Percentiles rank a stretch among this genome's conserved stretches.
These are phyloP conservation scores for Aphanomyces stellatus DNA, from an alignment of 352 stramenopile species.

Conservation along the genomic window DNA sequence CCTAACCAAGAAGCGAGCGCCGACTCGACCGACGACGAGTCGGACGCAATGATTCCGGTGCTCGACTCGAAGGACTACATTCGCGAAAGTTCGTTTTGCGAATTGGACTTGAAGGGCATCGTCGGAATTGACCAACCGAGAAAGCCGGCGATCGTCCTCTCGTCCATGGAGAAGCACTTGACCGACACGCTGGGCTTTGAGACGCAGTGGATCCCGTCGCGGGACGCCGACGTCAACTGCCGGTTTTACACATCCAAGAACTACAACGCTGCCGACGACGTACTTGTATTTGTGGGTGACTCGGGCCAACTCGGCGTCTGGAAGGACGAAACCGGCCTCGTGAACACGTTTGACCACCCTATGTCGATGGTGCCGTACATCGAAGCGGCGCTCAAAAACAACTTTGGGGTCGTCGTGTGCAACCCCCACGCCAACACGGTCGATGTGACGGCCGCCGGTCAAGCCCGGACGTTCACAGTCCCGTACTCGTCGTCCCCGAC, in stretches of 20 bases:
- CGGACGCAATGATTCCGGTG: neutral
- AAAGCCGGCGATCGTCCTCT: neutral
- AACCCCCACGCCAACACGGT: conserved; percentile 18
- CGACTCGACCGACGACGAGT: conserved; percentile 7
- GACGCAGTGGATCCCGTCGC: conserved; percentile 11
- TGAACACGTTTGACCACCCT: neutral
- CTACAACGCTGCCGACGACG: neutral
- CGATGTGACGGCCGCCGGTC: neutral
- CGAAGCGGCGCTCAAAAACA: conserved; percentile 3
- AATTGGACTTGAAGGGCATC: conserved; percentile 14
- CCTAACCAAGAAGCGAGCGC: neutral
- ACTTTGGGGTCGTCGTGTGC: conserved; percentile 19
- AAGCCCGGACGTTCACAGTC: neutral
- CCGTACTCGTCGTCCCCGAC: conserved; percentile 7
- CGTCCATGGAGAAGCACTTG: neutral
- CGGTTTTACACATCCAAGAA: conserved; percentile 16
- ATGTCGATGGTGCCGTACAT: conserved; percentile 21
- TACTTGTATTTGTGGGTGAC: conserved; percentile 14
- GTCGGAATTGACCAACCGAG: neutral
- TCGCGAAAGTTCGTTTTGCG: conserved; percentile 3
- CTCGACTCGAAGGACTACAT: neutral
- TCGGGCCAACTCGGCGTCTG: conserved; percentile 9
- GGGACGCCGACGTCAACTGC: conserved; percentile 9
- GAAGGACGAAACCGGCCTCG: neutral
- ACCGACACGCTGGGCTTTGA: conserved; percentile 1